Evolutionary conservation across 345 rosid species (phyloP).

Genomic region (Ricinus communis): DNA sequence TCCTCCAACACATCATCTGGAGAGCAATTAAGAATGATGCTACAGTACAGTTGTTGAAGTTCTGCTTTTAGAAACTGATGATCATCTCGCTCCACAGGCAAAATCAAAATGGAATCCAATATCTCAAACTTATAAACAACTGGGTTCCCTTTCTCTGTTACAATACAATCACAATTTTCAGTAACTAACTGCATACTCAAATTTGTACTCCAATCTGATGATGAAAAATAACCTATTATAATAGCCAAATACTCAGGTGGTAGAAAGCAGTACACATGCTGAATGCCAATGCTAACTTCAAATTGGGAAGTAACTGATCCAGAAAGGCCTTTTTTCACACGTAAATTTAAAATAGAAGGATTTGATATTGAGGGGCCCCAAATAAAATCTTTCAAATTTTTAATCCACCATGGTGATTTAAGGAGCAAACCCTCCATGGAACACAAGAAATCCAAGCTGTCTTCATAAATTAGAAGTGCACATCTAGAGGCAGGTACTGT

Average conservation of each 20-base stretch:
- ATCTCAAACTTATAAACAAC: slow-evolving; percentile 66
- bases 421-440: slow-evolving; percentile 64
- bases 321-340: slow-evolving; percentile 52
- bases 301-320: slow-evolving; percentile 47
- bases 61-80: slow-evolving; percentile 53
- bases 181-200: slow-evolving; percentile 35
- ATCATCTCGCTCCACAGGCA: slow-evolving; percentile 52
- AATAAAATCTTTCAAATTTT: slow-evolving; percentile 47
- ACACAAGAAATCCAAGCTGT: slow-evolving; percentile 59
- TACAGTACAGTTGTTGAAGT: slow-evolving; percentile 55
- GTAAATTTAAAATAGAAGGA: slow-evolving; percentile 59
- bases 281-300: slow-evolving; percentile 82
- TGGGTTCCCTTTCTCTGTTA: slow-evolving; percentile 23
- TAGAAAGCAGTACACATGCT: slow-evolving; percentile 74
- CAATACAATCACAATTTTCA: slow-evolving; percentile 25
- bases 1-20: slow-evolving; percentile 40
- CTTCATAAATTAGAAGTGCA: slow-evolving; percentile 44
- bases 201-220: slow-evolving; percentile 70
- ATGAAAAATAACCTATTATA: slow-evolving; percentile 77
- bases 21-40: slow-evolving; percentile 41
- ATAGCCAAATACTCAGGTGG: slow-evolving; percentile 74
- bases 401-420: slow-evolving; percentile 64
- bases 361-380: slow-evolving; percentile 65
- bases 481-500: slow-evolving; percentile 48
- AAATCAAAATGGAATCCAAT: slow-evolving; percentile 62